Conservation (phyloP, 257 asterid genomes). For the Ocimum tenuiflorum region DNA sequence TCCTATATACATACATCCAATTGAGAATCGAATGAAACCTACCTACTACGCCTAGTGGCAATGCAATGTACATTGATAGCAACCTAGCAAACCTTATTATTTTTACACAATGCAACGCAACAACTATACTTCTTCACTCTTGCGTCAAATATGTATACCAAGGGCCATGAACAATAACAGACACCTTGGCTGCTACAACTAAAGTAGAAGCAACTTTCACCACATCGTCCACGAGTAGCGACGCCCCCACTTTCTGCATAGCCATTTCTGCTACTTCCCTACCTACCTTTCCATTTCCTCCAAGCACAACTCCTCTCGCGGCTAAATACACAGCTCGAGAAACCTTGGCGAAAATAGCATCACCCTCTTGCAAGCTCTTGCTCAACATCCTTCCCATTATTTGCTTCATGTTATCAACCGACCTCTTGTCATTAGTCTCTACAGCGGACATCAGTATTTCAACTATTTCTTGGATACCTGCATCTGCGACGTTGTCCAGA, state of each 20-base stretch:
- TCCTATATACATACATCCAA: slow-evolving; percentile 10
- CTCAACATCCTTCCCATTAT: slow-evolving; percentile 73
- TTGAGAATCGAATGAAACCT: too few relatives aligned
- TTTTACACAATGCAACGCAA: too few relatives aligned
- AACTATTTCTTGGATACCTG: slow-evolving; percentile 58
- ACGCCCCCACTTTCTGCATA: slow-evolving; percentile 68
- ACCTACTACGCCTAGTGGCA: too few relatives aligned
- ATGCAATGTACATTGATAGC: too few relatives aligned
- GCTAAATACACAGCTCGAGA: slow-evolving; percentile 59
- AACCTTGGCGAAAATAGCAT: slow-evolving; percentile 50
- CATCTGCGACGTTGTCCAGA: slow-evolving; percentile 48
- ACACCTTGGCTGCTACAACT: slow-evolving; percentile 51
- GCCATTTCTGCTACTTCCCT: slow-evolving; percentile 57
- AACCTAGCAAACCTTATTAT: too few relatives aligned
- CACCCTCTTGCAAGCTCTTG: slow-evolving; percentile 78
- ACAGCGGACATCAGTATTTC: slow-evolving; percentile 31
- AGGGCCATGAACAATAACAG: slow-evolving; percentile 65
- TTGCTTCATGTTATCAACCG: slow-evolving; percentile 41
- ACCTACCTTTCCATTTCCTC: slow-evolving; percentile 48
- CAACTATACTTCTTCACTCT: neutral
- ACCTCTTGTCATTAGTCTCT: too few relatives aligned
- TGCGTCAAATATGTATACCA: slow-evolving; percentile 53
- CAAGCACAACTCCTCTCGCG: slow-evolving; percentile 55
- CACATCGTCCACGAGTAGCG: slow-evolving; percentile 41
- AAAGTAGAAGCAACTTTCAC: slow-evolving; percentile 43